Evolutionary conservation across 2,329 filamentous ascomycete species (phyloP).

Genomic region (Aureobasidium pullulans): DNA sequence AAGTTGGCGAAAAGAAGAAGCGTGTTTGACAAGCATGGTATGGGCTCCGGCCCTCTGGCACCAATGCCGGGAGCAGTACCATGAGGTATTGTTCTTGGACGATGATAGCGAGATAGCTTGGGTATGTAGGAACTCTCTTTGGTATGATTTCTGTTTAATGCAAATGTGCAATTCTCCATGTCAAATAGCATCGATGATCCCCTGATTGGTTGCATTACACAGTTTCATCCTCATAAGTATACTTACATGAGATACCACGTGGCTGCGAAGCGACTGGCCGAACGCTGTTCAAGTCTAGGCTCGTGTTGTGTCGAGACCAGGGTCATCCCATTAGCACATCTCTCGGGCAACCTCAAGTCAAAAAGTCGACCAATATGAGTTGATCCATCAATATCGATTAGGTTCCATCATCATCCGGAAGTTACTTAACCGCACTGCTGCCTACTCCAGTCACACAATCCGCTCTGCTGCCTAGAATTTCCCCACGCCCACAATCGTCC

Average conservation of each 20-base stretch:
- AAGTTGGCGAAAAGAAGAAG: conserved; percentile 16
- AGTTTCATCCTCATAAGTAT: too few relatives aligned
- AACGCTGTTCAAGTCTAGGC: too few relatives aligned
- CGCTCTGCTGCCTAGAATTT: neutral
- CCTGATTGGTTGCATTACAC: too few relatives aligned
- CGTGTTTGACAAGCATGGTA: conserved; percentile 18
- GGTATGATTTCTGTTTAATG: neutral
- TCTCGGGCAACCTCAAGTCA: too few relatives aligned
- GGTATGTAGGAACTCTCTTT: neutral
- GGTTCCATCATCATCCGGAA: too few relatives aligned
- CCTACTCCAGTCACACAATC: neutral
- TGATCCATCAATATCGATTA: too few relatives aligned
- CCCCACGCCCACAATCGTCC: neutral
- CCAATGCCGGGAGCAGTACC: conserved; percentile 13
- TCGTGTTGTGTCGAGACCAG: neutral
- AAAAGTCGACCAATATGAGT: too few relatives aligned
- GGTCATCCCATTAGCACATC: neutral
- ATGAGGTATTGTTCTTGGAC: neutral
- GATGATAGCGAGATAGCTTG: neutral
- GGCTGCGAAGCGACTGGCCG: too few relatives aligned
- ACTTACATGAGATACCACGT: too few relatives aligned
- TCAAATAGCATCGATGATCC: neutral
- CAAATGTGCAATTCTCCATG: neutral
- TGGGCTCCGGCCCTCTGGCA: conserved; percentile 1
- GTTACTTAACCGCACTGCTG: neutral